Evolutionary conservation across 2,329 filamentous ascomycete genomes (phyloP).

Genomic region (Dactylonectria estremocensis): DNA sequence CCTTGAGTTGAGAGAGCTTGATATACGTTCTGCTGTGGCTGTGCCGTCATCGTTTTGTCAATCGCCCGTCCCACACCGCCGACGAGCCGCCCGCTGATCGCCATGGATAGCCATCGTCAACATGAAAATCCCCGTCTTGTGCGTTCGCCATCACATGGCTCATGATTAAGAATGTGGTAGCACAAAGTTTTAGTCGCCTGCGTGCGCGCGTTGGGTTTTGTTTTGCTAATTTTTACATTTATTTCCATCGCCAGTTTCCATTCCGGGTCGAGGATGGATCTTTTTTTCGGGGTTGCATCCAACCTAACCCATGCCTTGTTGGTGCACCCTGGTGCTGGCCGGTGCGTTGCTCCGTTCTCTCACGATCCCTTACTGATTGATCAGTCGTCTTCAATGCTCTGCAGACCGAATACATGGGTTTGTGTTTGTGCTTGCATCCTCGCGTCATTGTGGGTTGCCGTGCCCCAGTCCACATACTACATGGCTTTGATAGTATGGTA

Average conservation of each 20-base stretch:
- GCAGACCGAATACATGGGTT: neutral
- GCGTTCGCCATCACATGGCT: neutral
- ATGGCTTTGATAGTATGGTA: neutral
- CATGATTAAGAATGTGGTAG: neutral
- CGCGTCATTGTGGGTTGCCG: slow-evolving; percentile 25
- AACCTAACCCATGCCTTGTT: neutral
- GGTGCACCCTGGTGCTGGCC: slow-evolving; percentile 1
- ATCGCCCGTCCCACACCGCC: neutral
- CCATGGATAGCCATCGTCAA: neutral
- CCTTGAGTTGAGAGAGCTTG: no score
- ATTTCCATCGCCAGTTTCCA: neutral
- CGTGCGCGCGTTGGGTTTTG: neutral
- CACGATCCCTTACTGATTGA: no score
- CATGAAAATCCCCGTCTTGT: neutral
- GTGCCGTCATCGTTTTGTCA: neutral
- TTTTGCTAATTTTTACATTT: neutral
- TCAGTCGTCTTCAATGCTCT: neutral
- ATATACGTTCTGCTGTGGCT: neutral
- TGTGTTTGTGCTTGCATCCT: slow-evolving; percentile 20
- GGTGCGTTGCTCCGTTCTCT: neutral
- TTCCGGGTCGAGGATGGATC: neutral
- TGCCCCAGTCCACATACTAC: neutral
- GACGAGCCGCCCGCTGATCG: neutral
- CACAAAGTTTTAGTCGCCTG: neutral
- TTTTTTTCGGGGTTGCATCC: neutral